Conservation (phyloP, 2,329 filamentous ascomycete species). For the Venturia nashicola region DNA sequence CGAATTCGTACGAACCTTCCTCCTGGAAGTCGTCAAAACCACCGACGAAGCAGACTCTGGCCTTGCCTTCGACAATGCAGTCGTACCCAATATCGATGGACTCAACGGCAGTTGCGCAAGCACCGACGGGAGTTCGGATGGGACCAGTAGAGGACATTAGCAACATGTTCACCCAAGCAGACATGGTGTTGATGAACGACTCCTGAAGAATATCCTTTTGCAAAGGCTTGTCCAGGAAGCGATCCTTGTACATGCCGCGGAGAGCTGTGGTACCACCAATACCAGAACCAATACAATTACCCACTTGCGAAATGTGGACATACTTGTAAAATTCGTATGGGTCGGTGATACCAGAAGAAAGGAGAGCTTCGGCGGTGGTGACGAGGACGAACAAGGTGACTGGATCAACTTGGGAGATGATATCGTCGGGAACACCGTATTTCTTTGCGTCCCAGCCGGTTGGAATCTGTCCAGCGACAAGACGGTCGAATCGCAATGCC, state of each 20-base stretch:
- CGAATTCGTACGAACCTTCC: conserved; percentile 98
- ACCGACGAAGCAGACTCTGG: conserved; percentile 91
- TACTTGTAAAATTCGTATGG: conserved; percentile 99
- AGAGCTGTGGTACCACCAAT: conserved; percentile 91
- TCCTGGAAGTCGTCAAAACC: conserved; percentile 99
- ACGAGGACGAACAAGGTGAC: conserved; percentile 93
- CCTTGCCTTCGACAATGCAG: conserved; percentile 97
- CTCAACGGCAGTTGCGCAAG: conserved; percentile 93
- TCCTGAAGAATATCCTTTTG: conserved; percentile 99
- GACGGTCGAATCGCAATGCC: conserved; percentile 89
- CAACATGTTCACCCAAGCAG: conserved; percentile 99
- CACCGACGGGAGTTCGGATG: conserved; percentile 97
- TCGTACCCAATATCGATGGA: conserved; percentile 97
- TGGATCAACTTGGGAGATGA: conserved; percentile 93
- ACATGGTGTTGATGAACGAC: conserved; percentile 99
- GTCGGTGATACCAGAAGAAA: conserved; percentile 91
- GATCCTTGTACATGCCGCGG: conserved; percentile 96
- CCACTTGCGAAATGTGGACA: conserved; percentile 92
- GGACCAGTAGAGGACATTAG: conserved; percentile 91
- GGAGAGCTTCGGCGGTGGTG: conserved; percentile 79
- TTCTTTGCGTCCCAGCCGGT: conserved; percentile 95
- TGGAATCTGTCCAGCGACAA: conserved; percentile 92
- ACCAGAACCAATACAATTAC: conserved; percentile 96
- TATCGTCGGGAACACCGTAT: conserved; percentile 94
- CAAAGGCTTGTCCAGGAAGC: conserved; percentile 89